These are phyloP conservation scores for Chaetomiaceae sp. DNA, from an alignment of 2,329 filamentous ascomycete genomes.

Conservation along the genomic window DNA sequence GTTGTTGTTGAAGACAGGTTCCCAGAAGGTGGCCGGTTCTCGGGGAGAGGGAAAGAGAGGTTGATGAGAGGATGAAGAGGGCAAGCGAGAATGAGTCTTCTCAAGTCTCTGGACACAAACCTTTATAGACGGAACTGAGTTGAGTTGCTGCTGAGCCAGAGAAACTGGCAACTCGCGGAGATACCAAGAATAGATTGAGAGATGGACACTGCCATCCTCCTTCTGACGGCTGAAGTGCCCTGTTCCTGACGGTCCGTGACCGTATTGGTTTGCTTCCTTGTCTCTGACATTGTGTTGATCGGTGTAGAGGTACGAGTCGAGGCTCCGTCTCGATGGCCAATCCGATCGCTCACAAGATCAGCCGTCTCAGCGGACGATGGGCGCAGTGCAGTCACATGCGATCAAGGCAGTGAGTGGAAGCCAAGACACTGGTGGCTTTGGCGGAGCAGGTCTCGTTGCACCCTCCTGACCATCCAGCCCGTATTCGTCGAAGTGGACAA, in stretches of 20 bases:
- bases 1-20: too few relatives aligned
- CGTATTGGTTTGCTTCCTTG: neutral
- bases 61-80: neutral
- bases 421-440: neutral
- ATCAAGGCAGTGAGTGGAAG: neutral
- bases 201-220: neutral
- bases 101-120: neutral
- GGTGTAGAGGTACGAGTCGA: neutral
- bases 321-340: neutral
- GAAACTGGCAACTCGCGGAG: too few relatives aligned
- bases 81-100: neutral
- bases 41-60: neutral
- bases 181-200: neutral
- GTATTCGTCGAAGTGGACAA: neutral
- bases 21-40: too few relatives aligned
- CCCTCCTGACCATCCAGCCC: neutral
- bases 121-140: neutral
- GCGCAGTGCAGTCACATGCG: neutral
- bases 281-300: too few relatives aligned
- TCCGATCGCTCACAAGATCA: neutral
- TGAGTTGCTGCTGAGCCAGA: too few relatives aligned
- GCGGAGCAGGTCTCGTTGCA: neutral
- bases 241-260: neutral
- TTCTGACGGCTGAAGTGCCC: slow-evolving; percentile 1
- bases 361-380: too few relatives aligned